These are phyloP conservation scores for Plantago ovata DNA, from an alignment of 257 asterid species.

Conservation along the genomic window DNA sequence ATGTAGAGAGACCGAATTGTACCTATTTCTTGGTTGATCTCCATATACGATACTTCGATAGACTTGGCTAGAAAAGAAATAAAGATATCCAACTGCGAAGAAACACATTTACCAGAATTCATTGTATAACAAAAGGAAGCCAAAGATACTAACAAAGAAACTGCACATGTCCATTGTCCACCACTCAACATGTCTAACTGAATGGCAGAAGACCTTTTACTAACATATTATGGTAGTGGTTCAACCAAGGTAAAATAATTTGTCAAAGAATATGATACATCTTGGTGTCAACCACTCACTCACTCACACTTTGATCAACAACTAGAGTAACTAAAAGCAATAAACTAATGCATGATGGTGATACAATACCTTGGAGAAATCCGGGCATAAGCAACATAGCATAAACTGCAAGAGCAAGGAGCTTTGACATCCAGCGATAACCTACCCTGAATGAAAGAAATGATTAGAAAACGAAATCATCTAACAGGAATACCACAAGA, in stretches of 20 bases:
- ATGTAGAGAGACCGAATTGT: background rate
- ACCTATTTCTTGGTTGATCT: slow-evolving; percentile 93
- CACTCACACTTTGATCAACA: slow-evolving; percentile 6
- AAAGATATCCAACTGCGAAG: slow-evolving; percentile 72
- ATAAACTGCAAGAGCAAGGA: slow-evolving; percentile 75
- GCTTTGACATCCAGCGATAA: slow-evolving; percentile 85
- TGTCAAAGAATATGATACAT: no score
- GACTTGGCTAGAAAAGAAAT: slow-evolving; percentile 81
- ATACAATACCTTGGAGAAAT: slow-evolving; percentile 72
- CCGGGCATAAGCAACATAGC: slow-evolving; percentile 97
- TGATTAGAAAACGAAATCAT: slow-evolving; percentile 21
- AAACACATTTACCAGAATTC: slow-evolving; percentile 21
- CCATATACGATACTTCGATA: slow-evolving; percentile 82
- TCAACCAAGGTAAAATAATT: no score
- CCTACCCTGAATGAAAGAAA: slow-evolving; percentile 78
- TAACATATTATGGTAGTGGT: slow-evolving; percentile 3
- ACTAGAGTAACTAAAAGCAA: slow-evolving; percentile 18
- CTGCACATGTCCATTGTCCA: background rate
- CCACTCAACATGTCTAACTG: background rate
- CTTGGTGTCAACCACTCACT: background rate
- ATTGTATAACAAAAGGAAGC: slow-evolving; percentile 6
- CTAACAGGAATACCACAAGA: background rate
- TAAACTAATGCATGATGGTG: slow-evolving; percentile 5
- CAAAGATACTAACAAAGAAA: background rate
- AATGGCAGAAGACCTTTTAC: slow-evolving; percentile 8